Evolutionary conservation across 352 stramenopile species (phyloP).

Genomic region (Globisporangium heterothallicum): DNA sequence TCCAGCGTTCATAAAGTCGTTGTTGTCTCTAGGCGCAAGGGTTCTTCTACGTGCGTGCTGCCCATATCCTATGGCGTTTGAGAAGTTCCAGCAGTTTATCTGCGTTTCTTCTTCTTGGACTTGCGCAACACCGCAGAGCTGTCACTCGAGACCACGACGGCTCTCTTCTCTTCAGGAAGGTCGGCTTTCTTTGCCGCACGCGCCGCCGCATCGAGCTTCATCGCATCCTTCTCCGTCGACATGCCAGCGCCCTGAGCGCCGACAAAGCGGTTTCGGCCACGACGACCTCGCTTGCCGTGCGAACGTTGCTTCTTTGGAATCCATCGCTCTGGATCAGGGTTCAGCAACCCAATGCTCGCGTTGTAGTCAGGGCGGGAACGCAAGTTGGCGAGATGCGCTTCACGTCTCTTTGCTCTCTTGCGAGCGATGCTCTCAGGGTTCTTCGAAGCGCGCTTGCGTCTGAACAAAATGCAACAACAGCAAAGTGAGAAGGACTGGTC

Average conservation of each 20-base stretch:
- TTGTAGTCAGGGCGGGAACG: slow-evolving; percentile 70
- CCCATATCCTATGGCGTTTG: not conserved
- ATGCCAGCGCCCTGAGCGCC: slow-evolving; percentile 74
- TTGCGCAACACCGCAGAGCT: slow-evolving; percentile 66
- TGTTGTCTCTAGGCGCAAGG: not conserved
- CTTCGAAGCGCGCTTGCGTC: slow-evolving; percentile 66
- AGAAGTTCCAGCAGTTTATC: slow-evolving; percentile 27
- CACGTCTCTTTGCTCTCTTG: slow-evolving; percentile 69
- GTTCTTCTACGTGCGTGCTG: not conserved
- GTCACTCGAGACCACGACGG: slow-evolving; percentile 45
- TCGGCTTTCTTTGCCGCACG: slow-evolving; percentile 66
- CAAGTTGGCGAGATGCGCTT: slow-evolving; percentile 52
- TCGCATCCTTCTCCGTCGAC: slow-evolving; percentile 73
- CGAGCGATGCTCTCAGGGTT: slow-evolving; percentile 63
- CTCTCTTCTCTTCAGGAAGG: slow-evolving; percentile 44
- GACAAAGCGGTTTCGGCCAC: slow-evolving; percentile 78
- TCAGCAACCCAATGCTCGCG: slow-evolving; percentile 65
- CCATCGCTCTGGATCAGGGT: slow-evolving; percentile 77
- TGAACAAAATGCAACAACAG: slow-evolving; percentile 16
- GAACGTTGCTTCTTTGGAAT: slow-evolving; percentile 85
- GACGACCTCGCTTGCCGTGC: slow-evolving; percentile 65
- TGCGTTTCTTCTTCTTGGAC: slow-evolving; percentile 84
- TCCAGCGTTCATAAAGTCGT: not conserved
- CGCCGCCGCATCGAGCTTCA: slow-evolving; percentile 77
- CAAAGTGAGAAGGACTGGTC: no score